phyloP scores from a whole-genome alignment of 352 stramenopile genomes.

The Blastocystis sp. region DNA sequence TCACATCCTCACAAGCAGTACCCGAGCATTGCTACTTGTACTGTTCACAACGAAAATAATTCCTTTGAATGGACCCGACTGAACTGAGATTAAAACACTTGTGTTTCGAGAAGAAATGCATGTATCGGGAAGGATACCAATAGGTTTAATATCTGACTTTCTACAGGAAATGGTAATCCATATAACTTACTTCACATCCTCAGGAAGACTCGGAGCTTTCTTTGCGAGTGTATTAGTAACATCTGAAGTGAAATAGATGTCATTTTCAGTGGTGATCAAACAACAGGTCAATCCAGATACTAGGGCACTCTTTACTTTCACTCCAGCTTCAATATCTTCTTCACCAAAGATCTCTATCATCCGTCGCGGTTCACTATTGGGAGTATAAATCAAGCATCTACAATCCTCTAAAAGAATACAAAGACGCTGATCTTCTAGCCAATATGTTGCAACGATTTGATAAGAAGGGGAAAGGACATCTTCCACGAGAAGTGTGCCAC shows the following conservation, averaged over 20 bases:
- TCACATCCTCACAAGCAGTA: slow-evolving; percentile 9
- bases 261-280: not conserved
- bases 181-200: not conserved
- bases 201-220: slow-evolving; percentile 45
- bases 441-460: slow-evolving; percentile 20
- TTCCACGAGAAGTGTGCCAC: slow-evolving; percentile 23
- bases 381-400: slow-evolving; percentile 15
- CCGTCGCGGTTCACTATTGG: slow-evolving; percentile 2
- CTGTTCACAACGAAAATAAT: slow-evolving; percentile 35
- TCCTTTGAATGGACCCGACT: slow-evolving; percentile 32
- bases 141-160: not conserved
- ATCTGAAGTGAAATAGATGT: slow-evolving; percentile 45
- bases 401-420: slow-evolving; percentile 51
- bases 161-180: not conserved
- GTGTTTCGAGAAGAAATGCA: slow-evolving; percentile 51
- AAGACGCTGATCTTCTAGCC: slow-evolving; percentile 36
- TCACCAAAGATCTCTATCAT: slow-evolving; percentile 45
- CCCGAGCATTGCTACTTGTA: slow-evolving; percentile 16
- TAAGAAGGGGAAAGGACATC: slow-evolving; percentile 49
- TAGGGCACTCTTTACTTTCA: slow-evolving; percentile 41
- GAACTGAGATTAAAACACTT: slow-evolving; percentile 34
- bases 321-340: slow-evolving; percentile 46
- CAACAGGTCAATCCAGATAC: slow-evolving; percentile 21
- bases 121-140: slow-evolving; percentile 40
- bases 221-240: not conserved